Evolutionary conservation across 208 protist species (phyloP), one percentile per base, ranked within the genome.

Genomic region (Wallacemonas rigidus): DNA sequence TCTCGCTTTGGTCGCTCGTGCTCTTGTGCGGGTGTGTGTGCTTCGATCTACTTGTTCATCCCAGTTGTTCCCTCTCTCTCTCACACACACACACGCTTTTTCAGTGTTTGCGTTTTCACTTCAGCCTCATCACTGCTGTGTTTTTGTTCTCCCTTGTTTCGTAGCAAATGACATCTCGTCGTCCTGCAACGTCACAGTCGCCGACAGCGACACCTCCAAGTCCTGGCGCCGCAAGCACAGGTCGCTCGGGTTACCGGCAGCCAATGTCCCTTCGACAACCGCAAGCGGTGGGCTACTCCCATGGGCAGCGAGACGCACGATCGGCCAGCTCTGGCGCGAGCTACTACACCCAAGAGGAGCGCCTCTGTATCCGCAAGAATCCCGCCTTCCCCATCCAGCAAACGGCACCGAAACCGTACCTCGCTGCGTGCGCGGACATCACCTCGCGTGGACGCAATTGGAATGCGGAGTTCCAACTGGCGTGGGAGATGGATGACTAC

Each of bases 391-490:
- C 83, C 0, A 92, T 92, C 41, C 88, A 93, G 74, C 88, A 93
- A 69, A 89, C 81, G 0, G 89, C 86, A 8, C 86, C 90, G 11
- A 85, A 87, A 74, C 75, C 87, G 61, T 91, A 87, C 69, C 73
- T 94, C 35, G 62, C 78, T 12, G 77, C 79, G 3, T 95, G 88
- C 71, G 78, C 88, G 1, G 80, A 85, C 55, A 91, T 94, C 69
- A 89, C 83, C 0, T 64, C 79, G n/a, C 65, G 39, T 4, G 75
- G 67, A 14, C 74, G 87, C 5, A 70, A 94, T 74, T 95, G 91
- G 89, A 95, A 95, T 54, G 85, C 87, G 3, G 88, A 93, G 72
- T 95, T 94, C 58, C 91, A 95, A 74, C 74, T 91, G 9, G 91
- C 88, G 43, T 94, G 88, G 87, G 86, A 92, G 74, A 85, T 89